Evolutionary conservation across 495 filamentous ascomycete species (phyloP).

Genomic region (Talaromyces adpressus): DNA sequence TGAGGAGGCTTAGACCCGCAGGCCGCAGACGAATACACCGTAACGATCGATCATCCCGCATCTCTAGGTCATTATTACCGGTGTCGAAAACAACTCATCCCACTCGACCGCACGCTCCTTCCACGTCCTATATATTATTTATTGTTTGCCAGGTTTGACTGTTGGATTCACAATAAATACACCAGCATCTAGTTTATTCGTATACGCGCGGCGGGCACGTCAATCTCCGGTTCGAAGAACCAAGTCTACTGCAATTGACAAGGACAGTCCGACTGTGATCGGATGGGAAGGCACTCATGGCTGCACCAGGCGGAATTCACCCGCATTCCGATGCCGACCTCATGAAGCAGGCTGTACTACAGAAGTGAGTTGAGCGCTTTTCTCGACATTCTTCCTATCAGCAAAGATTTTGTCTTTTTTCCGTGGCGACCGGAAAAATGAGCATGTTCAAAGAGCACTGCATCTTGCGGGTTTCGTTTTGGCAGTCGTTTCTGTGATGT

Average conservation of each 20-base stretch:
- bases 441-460: neutral
- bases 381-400: constrained; percentile 6
- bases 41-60: constrained; percentile 8
- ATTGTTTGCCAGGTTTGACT: neutral
- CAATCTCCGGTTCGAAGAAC: neutral
- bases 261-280: constrained; percentile 12
- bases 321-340: constrained; percentile 46
- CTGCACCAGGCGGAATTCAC: constrained; percentile 42
- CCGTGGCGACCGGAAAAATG: neutral
- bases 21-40: constrained; percentile 2
- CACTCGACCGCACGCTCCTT: neutral
- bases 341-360: constrained; percentile 42
- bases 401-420: neutral
- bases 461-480: neutral
- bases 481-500: neutral
- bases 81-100: neutral
- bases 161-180: neutral
- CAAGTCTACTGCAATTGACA: neutral
- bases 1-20: constrained; percentile 6
- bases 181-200: constrained; percentile 1
- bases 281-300: constrained; percentile 41
- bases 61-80: constrained; percentile 9
- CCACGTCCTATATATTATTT: constrained; percentile 8
- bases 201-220: neutral
- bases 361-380: constrained; percentile 33